Evolutionary conservation across 768 basidiomycete species (phyloP), one percentile per base, ranked within the genome.

Genomic region (Boletus eberwhitei): DNA sequence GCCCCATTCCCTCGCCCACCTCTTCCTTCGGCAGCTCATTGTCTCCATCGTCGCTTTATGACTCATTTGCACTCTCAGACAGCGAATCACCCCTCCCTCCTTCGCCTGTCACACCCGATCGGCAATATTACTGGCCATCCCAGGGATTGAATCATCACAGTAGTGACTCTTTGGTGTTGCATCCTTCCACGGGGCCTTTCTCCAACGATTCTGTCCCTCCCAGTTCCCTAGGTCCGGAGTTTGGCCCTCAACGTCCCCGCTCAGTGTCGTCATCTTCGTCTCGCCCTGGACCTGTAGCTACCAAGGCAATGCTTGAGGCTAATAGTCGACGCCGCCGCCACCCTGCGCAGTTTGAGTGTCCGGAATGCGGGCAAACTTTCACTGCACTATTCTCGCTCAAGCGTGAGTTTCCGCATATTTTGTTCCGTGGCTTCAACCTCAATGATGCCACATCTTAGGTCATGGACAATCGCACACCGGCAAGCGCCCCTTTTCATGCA

Each of bases 341-440:
- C 48, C 58, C 63, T 3, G 54, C 71, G 17, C 58, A 56, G 9
- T 61, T 60, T 8, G 1, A 0, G 3, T 71, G 69, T 14, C 6
- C 21, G 0, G 58, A 61, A 0, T 71, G 69, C 37, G 14, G 19
- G 0, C 69, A 71, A 35, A 64, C 66, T 0, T 71, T 71, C 17
- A 71, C 69, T 14, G 70, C 69, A 2, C 46, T 57, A 0, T 72
- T 72, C 46, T 73, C 71, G 17, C 59, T 71, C 46, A 72, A 57
- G 41, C 69, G 69, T 71, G 38, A 63, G 71, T 62, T 35, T 32
- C 22, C 3, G 2, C 17, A 7, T 39, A 11, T 26, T 13, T 13
- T 21, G 7, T 9, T 26, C 5, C 4, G 7, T 31, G 2, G 7
- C 8, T 21, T 17, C 29, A 8, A 29, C 5, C 17, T 50, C 35